Base-by-base conservation (phyloP, 495 filamentous ascomycete genomes). In the Platismatia glauca region DNA sequence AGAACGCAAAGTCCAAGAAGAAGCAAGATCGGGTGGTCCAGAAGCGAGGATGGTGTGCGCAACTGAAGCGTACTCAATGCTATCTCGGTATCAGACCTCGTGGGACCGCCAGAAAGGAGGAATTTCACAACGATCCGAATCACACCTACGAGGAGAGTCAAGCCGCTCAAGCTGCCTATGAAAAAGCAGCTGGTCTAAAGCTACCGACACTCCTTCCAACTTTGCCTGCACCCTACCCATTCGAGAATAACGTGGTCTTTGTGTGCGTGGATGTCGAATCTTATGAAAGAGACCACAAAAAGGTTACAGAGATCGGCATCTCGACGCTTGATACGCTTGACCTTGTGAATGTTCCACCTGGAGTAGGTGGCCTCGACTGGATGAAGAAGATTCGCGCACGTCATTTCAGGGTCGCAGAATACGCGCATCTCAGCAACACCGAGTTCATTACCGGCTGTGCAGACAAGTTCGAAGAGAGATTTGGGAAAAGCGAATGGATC, bases 241-340 rank as follows among this genome's bases (percentile, higher is more conserved):
- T 83, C 65, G 73, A 79, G 22, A 66, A 75, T 27, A 76, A 79
- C 43, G 82, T 87, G 2, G 75, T 95, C 29, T 90, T 98, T 67
- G 75, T 96, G 61, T 84, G 80, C 64, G 74, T 96, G 52, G 93
- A 98, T 69, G 70, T 91, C 37, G 94, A 98, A 71, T 82, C 85
- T 11, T 93, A 85, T 64, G 93, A 59, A 43, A 69, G 71, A 33
- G 74, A 83, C 59, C 77, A 79, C 6, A 73, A 75, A 53, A 68
- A 79, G 3, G 76, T 97, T 63, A 95, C 91, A 6, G 94, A 98
- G 71, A 78, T 98, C 59, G 94, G 94, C 39, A 78, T 98, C 55
- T 86, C 90, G 12, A 84, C 81, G 13, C 82, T 98, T 27, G 94
- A 98, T 73, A 90, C 87, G 5, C 65, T 73, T 13, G 81, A 88